A percentile compares a stretch with the other conserved stretches of the same genome.
Conservation (phyloP, 257 asterid species). For the Marsdenia floribunda region DNA sequence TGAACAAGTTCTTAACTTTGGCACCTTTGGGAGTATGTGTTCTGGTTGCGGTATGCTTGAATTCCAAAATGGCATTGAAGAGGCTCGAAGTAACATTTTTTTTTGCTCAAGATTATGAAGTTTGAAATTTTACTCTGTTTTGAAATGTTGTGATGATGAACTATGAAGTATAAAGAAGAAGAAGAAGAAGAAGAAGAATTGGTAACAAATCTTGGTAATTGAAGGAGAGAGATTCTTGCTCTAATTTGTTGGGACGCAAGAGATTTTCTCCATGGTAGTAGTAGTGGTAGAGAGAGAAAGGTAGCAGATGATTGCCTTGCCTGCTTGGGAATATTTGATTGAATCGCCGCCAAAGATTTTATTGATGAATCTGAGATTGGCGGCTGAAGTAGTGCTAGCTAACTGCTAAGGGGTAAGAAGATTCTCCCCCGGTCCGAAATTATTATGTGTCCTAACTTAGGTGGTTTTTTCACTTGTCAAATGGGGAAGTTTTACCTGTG, state of each 20-base stretch:
- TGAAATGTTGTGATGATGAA: neutral
- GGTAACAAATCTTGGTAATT: neutral
- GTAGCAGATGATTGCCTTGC: neutral
- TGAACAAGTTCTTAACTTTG: slow-evolving; percentile 17
- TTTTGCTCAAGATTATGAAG: neutral
- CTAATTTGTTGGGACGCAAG: neutral
- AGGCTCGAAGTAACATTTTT: slow-evolving; percentile 42
- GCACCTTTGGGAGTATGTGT: neutral
- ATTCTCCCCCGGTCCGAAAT: no score
- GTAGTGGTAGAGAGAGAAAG: neutral
- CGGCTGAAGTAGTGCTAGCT: neutral
- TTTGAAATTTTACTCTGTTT: neutral
- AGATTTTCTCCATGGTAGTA: neutral
- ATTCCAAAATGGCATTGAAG: slow-evolving; percentile 32
- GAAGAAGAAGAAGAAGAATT: neutral
- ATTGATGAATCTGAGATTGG: neutral
- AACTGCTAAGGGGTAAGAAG: no score
- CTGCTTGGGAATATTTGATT: neutral
- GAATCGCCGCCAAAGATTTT: no score
- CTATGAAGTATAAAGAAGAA: no score
- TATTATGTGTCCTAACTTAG: no score
- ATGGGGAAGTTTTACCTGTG: no score
- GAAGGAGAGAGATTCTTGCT: neutral
- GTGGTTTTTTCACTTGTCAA: no score
- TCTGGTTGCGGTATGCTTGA: slow-evolving; percentile 20